Percentiles rank a stretch among this genome's conserved stretches.
phyloP scores from a whole-genome alignment of 2,329 filamentous ascomycete species.

The Colletotrichum sp. region DNA sequence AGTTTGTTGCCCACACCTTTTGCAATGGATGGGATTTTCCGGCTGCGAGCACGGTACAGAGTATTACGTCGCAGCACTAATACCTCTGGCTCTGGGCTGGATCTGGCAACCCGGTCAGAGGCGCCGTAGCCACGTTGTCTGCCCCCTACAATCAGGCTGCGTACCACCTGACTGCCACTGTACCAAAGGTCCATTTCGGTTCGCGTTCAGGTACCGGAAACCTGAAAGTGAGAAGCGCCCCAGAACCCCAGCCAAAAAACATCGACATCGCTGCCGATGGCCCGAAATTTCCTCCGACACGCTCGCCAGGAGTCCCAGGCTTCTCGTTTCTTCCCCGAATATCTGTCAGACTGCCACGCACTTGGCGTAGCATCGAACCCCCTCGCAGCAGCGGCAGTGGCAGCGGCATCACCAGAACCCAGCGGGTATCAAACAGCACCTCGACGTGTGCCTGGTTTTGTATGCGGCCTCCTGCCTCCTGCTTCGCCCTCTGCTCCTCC shows the following conservation, averaged over 20 bases:
- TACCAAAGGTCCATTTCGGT: neutral
- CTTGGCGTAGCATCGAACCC: neutral
- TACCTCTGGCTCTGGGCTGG: neutral
- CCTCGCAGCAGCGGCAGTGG: neutral
- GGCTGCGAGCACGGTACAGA: neutral
- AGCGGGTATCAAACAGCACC: neutral
- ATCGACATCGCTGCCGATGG: constrained; percentile 12
- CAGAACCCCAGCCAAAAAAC: neutral
- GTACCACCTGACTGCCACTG: neutral
- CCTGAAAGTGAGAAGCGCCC: neutral
- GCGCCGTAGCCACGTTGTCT: neutral
- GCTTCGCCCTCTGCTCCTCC: neutral
- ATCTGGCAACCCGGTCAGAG: neutral
- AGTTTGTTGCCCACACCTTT: neutral
- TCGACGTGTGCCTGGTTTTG: neutral
- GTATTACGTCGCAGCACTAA: neutral
- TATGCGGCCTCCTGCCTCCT: neutral
- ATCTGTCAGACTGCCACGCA: neutral
- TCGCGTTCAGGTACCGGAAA: neutral
- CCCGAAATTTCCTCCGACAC: constrained; percentile 18
- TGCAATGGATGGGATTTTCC: neutral
- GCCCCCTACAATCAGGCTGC: neutral
- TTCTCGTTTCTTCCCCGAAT: neutral
- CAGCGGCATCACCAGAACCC: neutral
- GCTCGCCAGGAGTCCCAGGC: constrained; percentile 1